These are phyloP conservation scores for Fusarium sulawesiense DNA, from an alignment of 2,329 filamentous ascomycete species.

Conservation along the genomic window DNA sequence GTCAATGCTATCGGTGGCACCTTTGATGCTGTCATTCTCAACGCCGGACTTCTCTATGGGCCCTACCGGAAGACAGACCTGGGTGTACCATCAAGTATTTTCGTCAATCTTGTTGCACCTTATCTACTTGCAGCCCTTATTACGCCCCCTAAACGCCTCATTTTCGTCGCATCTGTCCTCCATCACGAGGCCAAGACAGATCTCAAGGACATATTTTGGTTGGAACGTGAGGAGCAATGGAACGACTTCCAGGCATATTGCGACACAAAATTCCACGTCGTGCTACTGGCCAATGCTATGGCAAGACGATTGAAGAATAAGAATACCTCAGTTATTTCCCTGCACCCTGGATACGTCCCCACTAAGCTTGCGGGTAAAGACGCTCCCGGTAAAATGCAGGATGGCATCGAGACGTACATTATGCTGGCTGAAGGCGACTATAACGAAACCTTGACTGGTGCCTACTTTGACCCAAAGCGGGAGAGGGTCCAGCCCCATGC, in stretches of 20 bases:
- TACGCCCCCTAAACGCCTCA: conserved; percentile 32
- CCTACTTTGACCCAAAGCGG: conserved; percentile 38
- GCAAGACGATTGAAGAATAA: conserved; percentile 27
- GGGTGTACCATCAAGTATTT: conserved; percentile 32
- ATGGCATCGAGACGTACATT: conserved; percentile 36
- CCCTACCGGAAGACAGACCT: conserved; percentile 31
- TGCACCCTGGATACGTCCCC: conserved; percentile 41
- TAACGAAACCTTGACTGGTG: conserved; percentile 28
- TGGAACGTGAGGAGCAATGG: conserved; percentile 30
- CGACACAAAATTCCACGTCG: conserved; percentile 36
- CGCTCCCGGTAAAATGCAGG: conserved; percentile 32
- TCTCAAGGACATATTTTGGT: conserved; percentile 38
- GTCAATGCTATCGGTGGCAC: conserved; percentile 34
- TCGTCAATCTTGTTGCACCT: conserved; percentile 38
- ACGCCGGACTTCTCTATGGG: conserved; percentile 37
- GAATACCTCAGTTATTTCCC: conserved; percentile 26
- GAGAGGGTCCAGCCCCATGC: conserved; percentile 24
- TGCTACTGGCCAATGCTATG: conserved; percentile 35
- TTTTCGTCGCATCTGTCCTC: conserved; percentile 34
- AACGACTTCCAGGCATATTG: conserved; percentile 37
- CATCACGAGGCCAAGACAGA: conserved; percentile 30
- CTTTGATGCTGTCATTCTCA: conserved; percentile 39
- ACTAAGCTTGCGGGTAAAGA: conserved; percentile 34
- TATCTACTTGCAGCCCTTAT: conserved; percentile 40
- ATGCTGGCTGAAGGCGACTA: conserved; percentile 38